Evolutionary conservation across 257 asterid species (phyloP), one percentile per base, ranked within the genome.

Genomic region (Solanum medicagineum): DNA sequence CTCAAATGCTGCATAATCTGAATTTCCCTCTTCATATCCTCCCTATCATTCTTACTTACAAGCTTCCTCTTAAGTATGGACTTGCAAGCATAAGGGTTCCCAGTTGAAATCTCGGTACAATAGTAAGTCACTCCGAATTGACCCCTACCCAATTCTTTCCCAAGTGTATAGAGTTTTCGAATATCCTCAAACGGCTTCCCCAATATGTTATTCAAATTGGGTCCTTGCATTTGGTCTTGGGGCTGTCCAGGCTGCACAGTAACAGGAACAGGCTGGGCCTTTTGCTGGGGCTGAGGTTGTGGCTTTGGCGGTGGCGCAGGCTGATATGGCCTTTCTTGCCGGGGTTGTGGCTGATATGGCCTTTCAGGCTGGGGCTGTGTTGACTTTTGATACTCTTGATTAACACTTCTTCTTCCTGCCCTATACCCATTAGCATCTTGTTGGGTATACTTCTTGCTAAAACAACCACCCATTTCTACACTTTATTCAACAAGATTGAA

Each of bases 1-100:
- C 95, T 92, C 82, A 93, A 87, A 63, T 93, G 97, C 91, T 93
- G 93, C 95, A 93, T 93, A 40, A 93, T 93, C 15, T 88, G 88
- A 85, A 93, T 93, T 82, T 93, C 97, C 87, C 95, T 90, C 84
- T 93, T 93, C 90, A 93, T 92, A 87, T 93, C 97, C 49, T 92
- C 95, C 84, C 87, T 92, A 83, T 93, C 97, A 42, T 54, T 87
- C 92, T 93, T 93, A 65, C 91, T 92, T 84, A 88, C 94, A 32
- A 93, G 92, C 63, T 93, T 93, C 90, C 97, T 87, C 85, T 92
- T 93, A 82, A 90, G 54, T 2, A 93, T 93, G 8, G 97, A 93
- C 69, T 93, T 93, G 85, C 97, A 92, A 47, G 97, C 97, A 85
- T 91, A 93, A 22, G 84, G 70, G 7, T 85, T 84, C 20, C 95